Base-by-base conservation (phyloP, 1,284 basidiomycete species). In the Pterulicium gracile region DNA sequence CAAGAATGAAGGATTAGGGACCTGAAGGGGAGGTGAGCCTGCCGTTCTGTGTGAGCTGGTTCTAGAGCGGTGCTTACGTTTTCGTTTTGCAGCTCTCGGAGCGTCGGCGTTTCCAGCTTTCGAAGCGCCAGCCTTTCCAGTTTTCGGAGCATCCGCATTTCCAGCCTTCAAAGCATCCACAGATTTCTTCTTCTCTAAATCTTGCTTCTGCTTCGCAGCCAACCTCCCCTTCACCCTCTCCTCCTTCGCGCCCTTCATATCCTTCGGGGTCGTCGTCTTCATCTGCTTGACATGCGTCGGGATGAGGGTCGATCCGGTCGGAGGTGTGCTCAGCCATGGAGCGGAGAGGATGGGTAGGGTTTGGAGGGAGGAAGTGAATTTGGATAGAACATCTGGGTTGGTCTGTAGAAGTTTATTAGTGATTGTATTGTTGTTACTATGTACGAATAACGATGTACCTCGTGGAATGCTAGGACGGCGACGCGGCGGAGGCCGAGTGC, bases 231-330 rank as follows among this genome's bases (percentile, higher is more conserved):
- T 66, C 35, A 69, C 58, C 47, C 88, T 73, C 48, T 68, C 59
- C 47, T 78, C 73, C 59, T 86, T 93, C 34, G 79, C 77, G 19
- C 68, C 72, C 54, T 75, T 82, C 70, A 87, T 81, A 57, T 94
- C 86, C 54, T 75, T 80, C 0, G 91, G 91, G 1, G 78, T 75
- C 18, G 80, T 81, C 0, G 90, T 94, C 18, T 74, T 75, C n/a
- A 93, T 62, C 50, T 91, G 89, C 59, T 94, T 95, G 58, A 93
- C 73, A 55, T 88, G 83, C 0, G 90, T 86, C 3, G 84, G 79
- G 34, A 86, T 67, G n/a, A 80, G 62, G n/a, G n/a, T n/a, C n/a
- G n/a, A n/a, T n/a, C n/a, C n/a, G 20, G 58, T 50, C 44, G 52
- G 50, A 40, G 51, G 45, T 43, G 52, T 45, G 39, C 65, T 57